Base-by-base conservation (phyloP, 768 basidiomycete species). In the Serendipita vermifera region DNA sequence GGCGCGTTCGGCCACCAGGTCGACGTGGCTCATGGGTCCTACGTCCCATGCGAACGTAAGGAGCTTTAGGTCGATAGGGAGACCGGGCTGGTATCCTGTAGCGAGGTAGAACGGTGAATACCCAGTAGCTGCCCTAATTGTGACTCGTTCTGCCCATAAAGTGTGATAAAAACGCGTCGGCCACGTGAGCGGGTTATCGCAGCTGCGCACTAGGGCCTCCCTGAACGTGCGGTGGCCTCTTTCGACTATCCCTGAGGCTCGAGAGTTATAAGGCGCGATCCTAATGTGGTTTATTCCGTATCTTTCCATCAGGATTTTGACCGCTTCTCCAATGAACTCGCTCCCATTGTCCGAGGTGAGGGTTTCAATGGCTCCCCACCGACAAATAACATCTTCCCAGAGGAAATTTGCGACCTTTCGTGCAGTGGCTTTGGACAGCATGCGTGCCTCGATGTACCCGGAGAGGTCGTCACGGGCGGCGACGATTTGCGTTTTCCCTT, bases 341-440 rank as follows among this genome's bases (percentile, higher is more conserved):
- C 61, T 15, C 3, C 71, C 65, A 59, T 77, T 77, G 58, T 77
- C 75, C 0, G 70, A 73, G 0, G 75, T 66, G 15, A 77, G 70
- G 20, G 70, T 62, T 0, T 11, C 17, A 0, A 73, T 17, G 15
- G 67, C 64, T 2, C 73, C 74, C 73, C 73, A 76, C 14, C 66
- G 55, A 57, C 68, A 73, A 13, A 72, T 51, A 3, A 72, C 51
- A 24, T 73, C 67, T 54, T 72, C 59, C 24, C 70, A 70, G 31
- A 75, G 61, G 54, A 68, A 75, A 14, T 62, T 38, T 2, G 62
- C 66, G 0, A 73, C 35, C 0, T 63, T 59, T 1, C 54, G 24
- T 0, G 58, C 67, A 0, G 64, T 71, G 54, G 74, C 69, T 0
- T 57, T 57, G 2, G 61, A 41, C 0, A 74, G 61, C 33, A 62